phyloP scores from a whole-genome alignment of 306 rosid genomes.

The Lathyrus aphaca region DNA sequence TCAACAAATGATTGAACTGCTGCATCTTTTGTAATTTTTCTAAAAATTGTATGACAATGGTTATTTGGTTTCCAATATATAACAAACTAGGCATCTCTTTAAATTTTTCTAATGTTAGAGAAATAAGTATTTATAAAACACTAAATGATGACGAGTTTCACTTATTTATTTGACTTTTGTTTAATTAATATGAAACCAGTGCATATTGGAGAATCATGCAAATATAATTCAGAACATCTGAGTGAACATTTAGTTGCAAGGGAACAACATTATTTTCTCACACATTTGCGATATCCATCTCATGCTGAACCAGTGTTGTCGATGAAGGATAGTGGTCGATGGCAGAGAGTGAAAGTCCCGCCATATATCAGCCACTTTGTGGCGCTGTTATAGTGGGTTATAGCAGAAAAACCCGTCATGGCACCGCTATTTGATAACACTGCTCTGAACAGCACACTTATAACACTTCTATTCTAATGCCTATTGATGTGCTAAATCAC shows the following conservation, averaged over 20 bases:
- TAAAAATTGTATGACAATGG: not conserved
- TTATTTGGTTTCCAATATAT: slow-evolving; percentile 20
- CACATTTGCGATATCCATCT: not conserved
- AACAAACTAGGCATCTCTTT: not conserved
- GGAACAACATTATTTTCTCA: not conserved
- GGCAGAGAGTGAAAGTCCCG: no score
- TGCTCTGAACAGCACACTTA: not conserved
- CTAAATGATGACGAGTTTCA: slow-evolving; percentile 4
- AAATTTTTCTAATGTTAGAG: not conserved
- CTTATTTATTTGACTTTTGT: not conserved
- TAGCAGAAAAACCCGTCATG: no score
- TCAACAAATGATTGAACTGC: not conserved
- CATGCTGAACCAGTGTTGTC: no score
- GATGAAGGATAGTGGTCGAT: no score
- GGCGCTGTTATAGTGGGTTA: no score
- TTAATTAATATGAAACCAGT: not conserved
- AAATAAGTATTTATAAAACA: not conserved
- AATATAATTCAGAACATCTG: not conserved
- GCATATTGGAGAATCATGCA: not conserved
- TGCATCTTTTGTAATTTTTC: not conserved
- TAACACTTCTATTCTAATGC: not conserved
- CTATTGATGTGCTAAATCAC: not conserved
- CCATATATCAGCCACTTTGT: no score
- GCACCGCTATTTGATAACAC: no score
- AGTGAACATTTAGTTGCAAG: not conserved